Conservation (phyloP, 345 rosid genomes). For the Barbarea vulgaris region DNA sequence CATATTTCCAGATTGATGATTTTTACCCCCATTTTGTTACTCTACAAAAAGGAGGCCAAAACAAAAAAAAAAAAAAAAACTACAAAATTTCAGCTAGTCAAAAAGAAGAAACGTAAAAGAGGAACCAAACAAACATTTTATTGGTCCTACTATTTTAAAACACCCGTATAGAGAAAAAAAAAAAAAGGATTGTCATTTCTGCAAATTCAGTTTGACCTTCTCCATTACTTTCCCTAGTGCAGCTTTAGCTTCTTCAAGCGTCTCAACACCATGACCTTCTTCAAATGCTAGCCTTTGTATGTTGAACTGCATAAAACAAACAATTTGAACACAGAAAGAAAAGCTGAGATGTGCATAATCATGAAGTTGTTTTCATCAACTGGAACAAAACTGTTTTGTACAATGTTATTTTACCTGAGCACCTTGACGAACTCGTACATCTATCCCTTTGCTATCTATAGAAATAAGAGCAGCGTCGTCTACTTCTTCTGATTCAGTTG, state of each 20-base stretch:
- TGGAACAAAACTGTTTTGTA: neutral
- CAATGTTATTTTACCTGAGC: conserved; percentile 67
- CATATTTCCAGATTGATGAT: neutral
- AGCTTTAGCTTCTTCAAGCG: conserved; percentile 85
- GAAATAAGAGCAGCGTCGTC: conserved; percentile 97
- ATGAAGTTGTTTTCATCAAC: neutral
- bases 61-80: neutral
- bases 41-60: conserved; percentile 12
- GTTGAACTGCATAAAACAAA: conserved; percentile 58
- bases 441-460: conserved; percentile 93
- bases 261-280: conserved; percentile 71
- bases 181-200: conserved; percentile 38
- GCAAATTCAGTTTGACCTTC: conserved; percentile 62
- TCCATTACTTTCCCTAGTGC: conserved; percentile 77
- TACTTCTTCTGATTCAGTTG: conserved; percentile 70
- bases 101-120: neutral
- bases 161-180: conserved; percentile 12
- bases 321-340: neutral
- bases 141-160: conserved; percentile 2
- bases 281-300: conserved; percentile 89
- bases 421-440: conserved; percentile 90
- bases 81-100: conserved; percentile 30
- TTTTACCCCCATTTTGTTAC: neutral
- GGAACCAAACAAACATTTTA: conserved; percentile 8
- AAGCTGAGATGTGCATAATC: conserved; percentile 21